phyloP scores from a whole-genome alignment of 306 rosid species.

The Vigna trinervia region DNA sequence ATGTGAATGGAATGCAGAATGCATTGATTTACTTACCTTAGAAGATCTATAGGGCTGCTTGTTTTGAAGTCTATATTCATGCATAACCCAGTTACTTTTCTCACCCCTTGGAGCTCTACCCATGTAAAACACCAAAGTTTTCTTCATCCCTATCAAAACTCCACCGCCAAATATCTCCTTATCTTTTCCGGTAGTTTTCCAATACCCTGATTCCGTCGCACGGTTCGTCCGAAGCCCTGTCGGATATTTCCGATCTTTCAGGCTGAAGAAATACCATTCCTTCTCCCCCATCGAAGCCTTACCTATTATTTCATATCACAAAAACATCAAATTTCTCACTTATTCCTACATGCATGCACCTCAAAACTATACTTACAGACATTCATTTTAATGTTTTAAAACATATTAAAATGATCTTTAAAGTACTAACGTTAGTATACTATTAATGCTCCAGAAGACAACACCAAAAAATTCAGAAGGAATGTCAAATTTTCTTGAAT shows the following conservation, averaged over 20 bases:
- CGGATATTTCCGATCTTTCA: conserved; percentile 79
- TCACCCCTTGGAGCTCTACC: conserved; percentile 92
- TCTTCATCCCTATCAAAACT: conserved; percentile 79
- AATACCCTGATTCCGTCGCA: conserved; percentile 67
- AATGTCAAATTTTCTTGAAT: not conserved
- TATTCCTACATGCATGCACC: not conserved
- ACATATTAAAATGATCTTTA: no score
- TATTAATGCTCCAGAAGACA: no score
- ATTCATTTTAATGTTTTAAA: no score
- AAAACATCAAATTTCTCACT: no score
- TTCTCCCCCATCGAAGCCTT: conserved; percentile 86
- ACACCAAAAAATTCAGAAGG: not conserved
- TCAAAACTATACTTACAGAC: not conserved
- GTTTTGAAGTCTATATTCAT: conserved; percentile 71
- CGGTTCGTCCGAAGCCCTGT: conserved; percentile 84
- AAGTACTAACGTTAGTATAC: no score
- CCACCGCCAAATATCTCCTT: conserved; percentile 64
- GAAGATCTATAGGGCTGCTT: conserved; percentile 59
- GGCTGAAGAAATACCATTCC: conserved; percentile 84
- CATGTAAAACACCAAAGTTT: conserved; percentile 78
- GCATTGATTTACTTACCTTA: conserved; percentile 51
- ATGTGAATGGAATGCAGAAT: not conserved
- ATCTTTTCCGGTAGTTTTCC: conserved; percentile 68
- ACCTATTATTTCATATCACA: conserved; percentile 47
- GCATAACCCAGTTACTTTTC: conserved; percentile 92